phyloP scores from a whole-genome alignment of 768 basidiomycete species.

The Bullera alba region DNA sequence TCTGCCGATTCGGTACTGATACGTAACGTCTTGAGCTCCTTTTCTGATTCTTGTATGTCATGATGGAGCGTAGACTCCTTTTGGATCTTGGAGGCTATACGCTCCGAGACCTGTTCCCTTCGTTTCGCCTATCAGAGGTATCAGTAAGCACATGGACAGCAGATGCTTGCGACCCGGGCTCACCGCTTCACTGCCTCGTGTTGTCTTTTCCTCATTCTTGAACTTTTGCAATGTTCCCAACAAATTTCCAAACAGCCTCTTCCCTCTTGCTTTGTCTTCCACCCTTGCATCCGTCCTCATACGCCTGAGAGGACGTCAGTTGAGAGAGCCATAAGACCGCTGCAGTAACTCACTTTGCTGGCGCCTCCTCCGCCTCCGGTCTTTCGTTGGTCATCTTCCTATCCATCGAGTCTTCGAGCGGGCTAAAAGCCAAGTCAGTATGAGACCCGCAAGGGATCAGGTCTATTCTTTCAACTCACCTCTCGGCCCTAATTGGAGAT shows the following conservation, averaged over 20 bases:
- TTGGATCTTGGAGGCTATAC: slow-evolving; percentile 37
- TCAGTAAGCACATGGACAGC: neutral
- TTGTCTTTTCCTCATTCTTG: slow-evolving; percentile 41
- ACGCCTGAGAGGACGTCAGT: slow-evolving; percentile 21
- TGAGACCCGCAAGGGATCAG: neutral
- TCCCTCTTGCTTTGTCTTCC: slow-evolving; percentile 41
- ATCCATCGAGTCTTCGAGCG: neutral
- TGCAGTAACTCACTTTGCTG: slow-evolving; percentile 21
- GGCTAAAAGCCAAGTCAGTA: neutral
- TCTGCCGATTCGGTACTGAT: slow-evolving; percentile 36
- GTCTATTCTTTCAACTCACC: neutral
- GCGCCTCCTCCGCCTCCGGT: slow-evolving; percentile 23
- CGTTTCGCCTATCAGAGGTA: slow-evolving; percentile 31
- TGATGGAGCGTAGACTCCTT: slow-evolving; percentile 37
- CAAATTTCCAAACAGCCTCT: slow-evolving; percentile 43
- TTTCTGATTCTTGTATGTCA: slow-evolving; percentile 37
- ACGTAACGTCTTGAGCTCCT: slow-evolving; percentile 35
- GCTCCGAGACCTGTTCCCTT: slow-evolving; percentile 35
- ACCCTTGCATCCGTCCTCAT: slow-evolving; percentile 25
- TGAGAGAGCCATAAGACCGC: neutral
- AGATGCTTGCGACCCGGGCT: slow-evolving; percentile 9
- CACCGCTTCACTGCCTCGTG: slow-evolving; percentile 35
- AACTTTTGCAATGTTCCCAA: slow-evolving; percentile 43
- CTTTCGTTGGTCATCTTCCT: slow-evolving; percentile 4
- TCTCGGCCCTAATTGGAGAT: slow-evolving; percentile 1